Evolutionary conservation across 495 filamentous ascomycete genomes (phyloP).

Genomic region (Penicillium lividum): DNA sequence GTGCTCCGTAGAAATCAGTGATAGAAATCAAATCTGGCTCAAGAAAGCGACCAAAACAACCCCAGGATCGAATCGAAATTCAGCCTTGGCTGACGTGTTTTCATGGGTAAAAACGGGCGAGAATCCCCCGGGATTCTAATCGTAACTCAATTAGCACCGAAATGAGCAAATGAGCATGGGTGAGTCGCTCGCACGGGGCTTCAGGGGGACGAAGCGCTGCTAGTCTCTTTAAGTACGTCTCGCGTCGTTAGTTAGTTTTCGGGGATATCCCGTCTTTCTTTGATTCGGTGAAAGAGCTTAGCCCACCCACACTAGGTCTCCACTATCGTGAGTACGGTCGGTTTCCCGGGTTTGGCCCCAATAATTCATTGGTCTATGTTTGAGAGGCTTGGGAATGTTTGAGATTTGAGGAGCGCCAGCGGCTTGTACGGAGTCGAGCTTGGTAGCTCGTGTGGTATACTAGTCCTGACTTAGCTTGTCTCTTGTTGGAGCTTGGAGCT

Average conservation of each 20-base stretch:
- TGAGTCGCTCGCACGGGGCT: constrained; percentile 32
- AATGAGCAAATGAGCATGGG: constrained; percentile 2
- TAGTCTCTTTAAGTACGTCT: neutral
- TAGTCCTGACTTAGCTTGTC: neutral
- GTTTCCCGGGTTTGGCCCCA: neutral
- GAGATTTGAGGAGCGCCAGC: constrained; percentile 1
- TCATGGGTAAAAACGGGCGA: constrained; percentile 3
- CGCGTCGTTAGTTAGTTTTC: constrained; percentile 1
- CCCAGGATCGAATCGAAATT: constrained; percentile 3
- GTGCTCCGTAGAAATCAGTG: neutral
- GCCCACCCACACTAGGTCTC: neutral
- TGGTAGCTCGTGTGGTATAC: too few species aligned
- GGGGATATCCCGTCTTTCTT: constrained; percentile 6
- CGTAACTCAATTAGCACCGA: constrained; percentile 19
- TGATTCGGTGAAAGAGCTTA: neutral
- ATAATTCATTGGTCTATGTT: neutral
- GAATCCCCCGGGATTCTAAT: constrained; percentile 39
- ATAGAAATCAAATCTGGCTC: neutral
- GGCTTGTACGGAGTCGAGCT: neutral
- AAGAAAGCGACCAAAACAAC: neutral
- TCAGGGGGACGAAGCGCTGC: constrained; percentile 30
- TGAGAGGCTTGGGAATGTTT: neutral
- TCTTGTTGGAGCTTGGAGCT: neutral
- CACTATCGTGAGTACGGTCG: neutral
- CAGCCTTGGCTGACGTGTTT: constrained; percentile 13